Conservation (phyloP, 2,329 filamentous ascomycete species). For the Sporothrix pseudoabietina region DNA sequence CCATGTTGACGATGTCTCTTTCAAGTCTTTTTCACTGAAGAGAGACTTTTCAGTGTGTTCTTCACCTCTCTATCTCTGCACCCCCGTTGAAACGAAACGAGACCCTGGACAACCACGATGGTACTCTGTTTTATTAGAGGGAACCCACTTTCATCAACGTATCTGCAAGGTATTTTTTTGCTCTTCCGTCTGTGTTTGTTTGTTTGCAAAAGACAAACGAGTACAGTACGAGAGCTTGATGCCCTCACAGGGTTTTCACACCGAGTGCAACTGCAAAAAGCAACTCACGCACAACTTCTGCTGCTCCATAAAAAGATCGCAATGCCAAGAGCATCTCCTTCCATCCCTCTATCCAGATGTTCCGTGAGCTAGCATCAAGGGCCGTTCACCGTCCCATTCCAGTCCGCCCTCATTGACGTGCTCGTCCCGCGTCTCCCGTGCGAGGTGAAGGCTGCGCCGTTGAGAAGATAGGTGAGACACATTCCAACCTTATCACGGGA, state of each 20-base stretch:
- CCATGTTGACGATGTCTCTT: conserved; percentile 19
- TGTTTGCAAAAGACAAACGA: background rate
- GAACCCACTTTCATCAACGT: conserved; percentile 22
- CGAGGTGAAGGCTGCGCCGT: background rate
- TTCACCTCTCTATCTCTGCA: background rate
- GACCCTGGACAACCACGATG: conserved; percentile 9
- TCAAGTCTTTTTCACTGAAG: background rate
- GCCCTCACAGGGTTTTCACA: background rate
- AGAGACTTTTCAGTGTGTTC: background rate
- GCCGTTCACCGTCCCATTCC: conserved; percentile 18
- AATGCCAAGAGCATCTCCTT: background rate
- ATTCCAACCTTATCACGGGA: conserved; percentile 14
- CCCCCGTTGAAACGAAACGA: conserved; percentile 28
- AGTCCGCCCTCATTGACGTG: conserved; percentile 5
- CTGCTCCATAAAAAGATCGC: background rate
- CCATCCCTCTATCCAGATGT: background rate
- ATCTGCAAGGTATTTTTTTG: background rate
- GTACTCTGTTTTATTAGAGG: conserved; percentile 29
- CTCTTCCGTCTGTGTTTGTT: background rate
- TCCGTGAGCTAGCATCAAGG: background rate
- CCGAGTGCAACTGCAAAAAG: conserved; percentile 14
- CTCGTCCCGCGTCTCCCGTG: conserved; percentile 25
- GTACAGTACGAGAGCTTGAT: background rate
- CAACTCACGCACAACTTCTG: background rate
- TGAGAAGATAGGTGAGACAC: background rate